Evolutionary conservation across 345 rosid species (phyloP), one percentile per base, ranked within the genome.

Genomic region (Abelmoschus esculentus): DNA sequence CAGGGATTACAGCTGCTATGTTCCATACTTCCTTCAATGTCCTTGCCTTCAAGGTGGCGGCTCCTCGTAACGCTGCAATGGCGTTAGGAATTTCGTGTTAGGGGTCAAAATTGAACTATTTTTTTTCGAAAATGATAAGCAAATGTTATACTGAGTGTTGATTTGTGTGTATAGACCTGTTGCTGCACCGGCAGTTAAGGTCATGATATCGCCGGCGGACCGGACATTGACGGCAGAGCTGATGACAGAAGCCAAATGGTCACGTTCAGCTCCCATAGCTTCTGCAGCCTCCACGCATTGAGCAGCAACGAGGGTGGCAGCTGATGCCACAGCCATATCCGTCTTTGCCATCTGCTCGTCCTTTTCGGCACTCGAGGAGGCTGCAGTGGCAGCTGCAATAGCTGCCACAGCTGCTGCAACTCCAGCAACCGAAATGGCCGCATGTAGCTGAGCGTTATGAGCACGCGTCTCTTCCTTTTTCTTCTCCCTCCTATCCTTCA

Each of bases 211-310:
- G 0, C 96, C 96, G 0, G 92, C 81, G 1, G 96, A 87, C 4
- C 92, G 83, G 18, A 93, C 95, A 67, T 84, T 91, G 4, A 93
- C 95, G 0, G 98, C 98, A 0, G 98, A 93, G 76, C 88, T 82
- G 15, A 93, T 86, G 6, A 87, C 88, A 0, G 87, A 77, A n/a
- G 97, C 86, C 26, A 93, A 80, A 38, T 87, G 91, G 13, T 90
- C 92, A 1, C 97, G 86, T 78, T 93, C 98, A 0, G 96, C 93
- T 11, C 97, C 98, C 91, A 90, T 79, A 0, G 89, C 88, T 72
- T 93, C 98, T 0, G 98, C 98, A 0, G 89, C 89, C 80, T 93
- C 98, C 0, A 90, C 89, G 6, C 98, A 93, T 69, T 93, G 97
- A 0, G 96, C 96, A 0, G 98, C 98, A 1, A 90, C 97, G 49